Evolutionary conservation across 2,329 filamentous ascomycete genomes (phyloP).

Genomic region (Venturia carpophila): DNA sequence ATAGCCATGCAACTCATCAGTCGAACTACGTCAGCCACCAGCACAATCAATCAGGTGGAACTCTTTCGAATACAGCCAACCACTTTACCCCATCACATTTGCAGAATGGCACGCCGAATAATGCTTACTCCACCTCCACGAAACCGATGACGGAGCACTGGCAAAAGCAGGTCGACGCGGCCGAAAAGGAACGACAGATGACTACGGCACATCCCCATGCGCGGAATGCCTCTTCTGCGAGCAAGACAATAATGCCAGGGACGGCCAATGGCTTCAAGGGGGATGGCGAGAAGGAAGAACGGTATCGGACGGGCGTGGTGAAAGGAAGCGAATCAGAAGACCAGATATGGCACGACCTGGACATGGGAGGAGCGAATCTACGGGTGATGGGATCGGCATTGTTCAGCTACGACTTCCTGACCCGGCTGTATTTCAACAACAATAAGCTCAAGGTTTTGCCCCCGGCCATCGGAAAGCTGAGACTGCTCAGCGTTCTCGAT

Average conservation of each 20-base stretch:
- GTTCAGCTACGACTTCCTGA: conserved; percentile 80
- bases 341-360: conserved; percentile 87
- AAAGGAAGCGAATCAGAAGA: conserved; percentile 33
- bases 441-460: conserved; percentile 83
- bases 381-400: conserved; percentile 71
- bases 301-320: conserved; percentile 59
- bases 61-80: conserved; percentile 57
- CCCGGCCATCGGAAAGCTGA: conserved; percentile 69
- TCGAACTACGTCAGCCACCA: conserved; percentile 54
- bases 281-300: conserved; percentile 47
- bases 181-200: conserved; percentile 64
- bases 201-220: conserved; percentile 59
- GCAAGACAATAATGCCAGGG: conserved; percentile 55
- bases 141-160: conserved; percentile 65
- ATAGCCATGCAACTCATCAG: conserved; percentile 53
- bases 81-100: conserved; percentile 53
- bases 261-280: conserved; percentile 43
- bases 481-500: conserved; percentile 75
- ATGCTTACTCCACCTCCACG: conserved; percentile 47
- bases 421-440: conserved; percentile 85
- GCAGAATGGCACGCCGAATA: conserved; percentile 51
- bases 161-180: conserved; percentile 77
- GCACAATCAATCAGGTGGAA: conserved; percentile 51
- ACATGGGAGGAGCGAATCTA: conserved; percentile 92
- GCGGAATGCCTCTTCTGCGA: conserved; percentile 60